Evolutionary conservation across 306 rosid species (phyloP).

Genomic region (Oxytropis ochrocephala): DNA sequence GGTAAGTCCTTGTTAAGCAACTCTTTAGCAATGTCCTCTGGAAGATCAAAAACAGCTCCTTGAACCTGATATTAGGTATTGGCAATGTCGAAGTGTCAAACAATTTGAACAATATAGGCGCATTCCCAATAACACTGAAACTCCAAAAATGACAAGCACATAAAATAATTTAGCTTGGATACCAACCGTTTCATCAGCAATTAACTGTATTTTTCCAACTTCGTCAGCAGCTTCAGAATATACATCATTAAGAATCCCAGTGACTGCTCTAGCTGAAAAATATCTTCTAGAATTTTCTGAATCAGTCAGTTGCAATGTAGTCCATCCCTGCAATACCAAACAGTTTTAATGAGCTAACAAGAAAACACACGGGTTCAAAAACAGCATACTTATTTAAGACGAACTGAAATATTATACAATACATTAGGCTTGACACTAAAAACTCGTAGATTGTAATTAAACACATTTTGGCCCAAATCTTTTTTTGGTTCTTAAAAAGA

Average conservation of each 20-base stretch:
- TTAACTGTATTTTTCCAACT: constrained; percentile 81
- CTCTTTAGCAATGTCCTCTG: constrained; percentile 90
- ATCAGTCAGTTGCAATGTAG: constrained; percentile 77
- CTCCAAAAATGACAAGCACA: neutral
- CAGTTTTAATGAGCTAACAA: constrained; percentile 17
- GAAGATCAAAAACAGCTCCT: constrained; percentile 96
- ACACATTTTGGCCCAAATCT: neutral
- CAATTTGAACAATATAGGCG: constrained; percentile 3
- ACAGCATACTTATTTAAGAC: neutral
- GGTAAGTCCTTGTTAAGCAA: constrained; percentile 64
- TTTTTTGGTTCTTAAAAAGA: no score
- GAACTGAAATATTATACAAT: neutral
- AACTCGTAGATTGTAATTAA: neutral
- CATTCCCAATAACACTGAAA: neutral
- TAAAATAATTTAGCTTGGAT: constrained; percentile 16
- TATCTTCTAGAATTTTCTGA: constrained; percentile 57
- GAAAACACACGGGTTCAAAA: neutral
- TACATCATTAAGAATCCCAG: constrained; percentile 89
- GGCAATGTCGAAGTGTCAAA: constrained; percentile 25
- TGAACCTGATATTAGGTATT: constrained; percentile 54
- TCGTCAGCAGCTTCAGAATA: constrained; percentile 89
- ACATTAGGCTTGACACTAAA: neutral
- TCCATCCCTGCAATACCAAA: constrained; percentile 75
- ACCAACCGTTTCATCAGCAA: constrained; percentile 90
- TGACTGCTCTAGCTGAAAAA: constrained; percentile 88